These are phyloP conservation scores for Pulveroboletus ravenelii DNA, from an alignment of 768 basidiomycete genomes.

Conservation along the genomic window DNA sequence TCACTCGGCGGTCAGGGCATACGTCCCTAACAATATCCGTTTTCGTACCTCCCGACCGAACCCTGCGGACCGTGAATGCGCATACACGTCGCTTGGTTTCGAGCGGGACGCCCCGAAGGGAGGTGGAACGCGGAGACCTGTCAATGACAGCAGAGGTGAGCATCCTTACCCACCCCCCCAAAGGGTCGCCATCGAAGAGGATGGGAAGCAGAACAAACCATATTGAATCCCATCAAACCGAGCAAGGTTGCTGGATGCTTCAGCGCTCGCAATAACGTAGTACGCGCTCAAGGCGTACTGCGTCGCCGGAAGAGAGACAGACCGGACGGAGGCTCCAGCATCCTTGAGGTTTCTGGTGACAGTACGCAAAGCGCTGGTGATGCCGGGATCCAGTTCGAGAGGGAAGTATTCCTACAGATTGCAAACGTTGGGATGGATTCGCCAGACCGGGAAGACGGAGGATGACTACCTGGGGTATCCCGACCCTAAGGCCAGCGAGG, in stretches of 20 bases:
- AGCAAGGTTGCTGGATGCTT: constrained; percentile 89
- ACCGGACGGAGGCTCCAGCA: constrained; percentile 61
- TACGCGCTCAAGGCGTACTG: constrained; percentile 84
- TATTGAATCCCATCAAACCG: constrained; percentile 86
- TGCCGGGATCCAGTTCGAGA: constrained; percentile 47
- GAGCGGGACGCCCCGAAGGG: constrained; percentile 39
- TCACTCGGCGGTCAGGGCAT: constrained; percentile 88
- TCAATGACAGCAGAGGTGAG: not conserved
- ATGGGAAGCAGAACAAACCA: constrained; percentile 41
- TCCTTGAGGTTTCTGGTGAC: constrained; percentile 39
- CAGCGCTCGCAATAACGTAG: constrained; percentile 93
- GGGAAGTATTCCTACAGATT: constrained; percentile 72
- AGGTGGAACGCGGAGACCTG: constrained; percentile 51
- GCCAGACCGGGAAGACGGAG: not conserved
- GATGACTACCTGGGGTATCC: constrained; percentile 63
- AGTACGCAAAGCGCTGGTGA: constrained; percentile 42
- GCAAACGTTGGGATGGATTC: not conserved
- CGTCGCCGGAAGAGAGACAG: constrained; percentile 70
- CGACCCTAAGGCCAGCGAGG: constrained; percentile 59
- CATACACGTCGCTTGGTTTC: constrained; percentile 56
- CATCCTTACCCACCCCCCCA: not conserved
- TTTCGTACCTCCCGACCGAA: constrained; percentile 86
- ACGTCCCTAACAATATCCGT: constrained; percentile 84
- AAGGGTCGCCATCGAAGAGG: not conserved
- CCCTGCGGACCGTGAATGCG: constrained; percentile 58